Evolutionary conservation across 371 early-diverging fungal genomes (phyloP).

Genomic region (Mucor lusitanicus): DNA sequence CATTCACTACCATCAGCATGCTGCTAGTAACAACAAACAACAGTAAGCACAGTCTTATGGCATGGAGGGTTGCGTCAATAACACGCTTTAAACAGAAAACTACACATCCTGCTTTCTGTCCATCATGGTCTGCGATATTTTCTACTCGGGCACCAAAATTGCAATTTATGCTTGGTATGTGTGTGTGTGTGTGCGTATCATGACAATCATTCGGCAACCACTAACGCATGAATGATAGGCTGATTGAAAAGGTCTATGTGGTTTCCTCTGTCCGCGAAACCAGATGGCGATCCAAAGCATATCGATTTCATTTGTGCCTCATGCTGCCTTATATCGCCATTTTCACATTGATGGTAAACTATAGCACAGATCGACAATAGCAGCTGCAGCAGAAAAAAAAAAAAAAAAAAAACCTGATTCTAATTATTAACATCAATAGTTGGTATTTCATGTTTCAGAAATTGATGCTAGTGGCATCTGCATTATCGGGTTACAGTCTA

Average conservation of each 20-base stretch:
- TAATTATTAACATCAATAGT: conserved; percentile 15
- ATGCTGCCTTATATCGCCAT: conserved; percentile 48
- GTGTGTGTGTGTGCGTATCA: not conserved
- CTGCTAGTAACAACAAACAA: conserved; percentile 28
- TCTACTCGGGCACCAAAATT: conserved; percentile 29
- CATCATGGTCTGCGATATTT: conserved; percentile 29
- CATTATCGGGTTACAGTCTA: conserved; percentile 46
- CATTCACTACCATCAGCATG: conserved; percentile 13
- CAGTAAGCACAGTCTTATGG: conserved; percentile 2
- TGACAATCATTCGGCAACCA: not conserved
- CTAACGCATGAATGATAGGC: conserved; percentile 10
- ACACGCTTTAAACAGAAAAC: conserved; percentile 1
- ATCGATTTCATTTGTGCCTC: conserved; percentile 34
- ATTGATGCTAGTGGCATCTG: conserved; percentile 43
- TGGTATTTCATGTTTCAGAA: conserved; percentile 45
- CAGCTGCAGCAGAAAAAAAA: too few relatives aligned
- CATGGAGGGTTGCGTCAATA: too few relatives aligned
- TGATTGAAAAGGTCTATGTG: conserved; percentile 37
- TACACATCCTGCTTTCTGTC: conserved; percentile 26
- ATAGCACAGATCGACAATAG: not conserved
- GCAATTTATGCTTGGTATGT: conserved; percentile 27
- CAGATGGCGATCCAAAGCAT: conserved; percentile 36
- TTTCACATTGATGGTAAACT: conserved; percentile 47
- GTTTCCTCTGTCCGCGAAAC: conserved; percentile 33
- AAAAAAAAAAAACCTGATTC: not conserved